Evolutionary conservation across 1,284 basidiomycete genomes (phyloP).

Genomic region (Exobasidium rhododendri): DNA sequence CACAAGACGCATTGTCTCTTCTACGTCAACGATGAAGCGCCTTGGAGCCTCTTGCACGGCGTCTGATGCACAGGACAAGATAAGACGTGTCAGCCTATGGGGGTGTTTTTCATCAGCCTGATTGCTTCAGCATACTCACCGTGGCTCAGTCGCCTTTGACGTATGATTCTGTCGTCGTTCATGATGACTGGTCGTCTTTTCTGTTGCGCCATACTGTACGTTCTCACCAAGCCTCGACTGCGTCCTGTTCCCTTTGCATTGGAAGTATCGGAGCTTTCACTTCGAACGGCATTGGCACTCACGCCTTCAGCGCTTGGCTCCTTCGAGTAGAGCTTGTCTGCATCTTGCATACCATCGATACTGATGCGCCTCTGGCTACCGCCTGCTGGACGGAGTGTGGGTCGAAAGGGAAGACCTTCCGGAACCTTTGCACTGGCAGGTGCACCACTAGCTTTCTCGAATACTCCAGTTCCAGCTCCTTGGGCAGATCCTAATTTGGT

Average conservation of each 20-base stretch:
- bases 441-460: slow-evolving; percentile 2
- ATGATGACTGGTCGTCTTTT: slow-evolving; percentile 42
- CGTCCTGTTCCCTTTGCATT: not conserved
- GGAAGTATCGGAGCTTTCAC: not conserved
- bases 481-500: not conserved
- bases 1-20: slow-evolving; percentile 92
- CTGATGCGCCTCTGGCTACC: slow-evolving; percentile 14
- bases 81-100: too few relatives aligned
- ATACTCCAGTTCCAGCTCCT: slow-evolving; percentile 16
- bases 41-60: slow-evolving; percentile 57
- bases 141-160: slow-evolving; percentile 49
- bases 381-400: slow-evolving; percentile 20
- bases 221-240: slow-evolving; percentile 36
- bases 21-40: slow-evolving; percentile 90
- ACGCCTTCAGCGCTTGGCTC: not conserved
- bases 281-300: not conserved
- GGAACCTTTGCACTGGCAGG: slow-evolving; percentile 5
- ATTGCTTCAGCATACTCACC: slow-evolving; percentile 26
- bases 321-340: slow-evolving; percentile 12
- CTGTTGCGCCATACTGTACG: slow-evolving; percentile 51
- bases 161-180: slow-evolving; percentile 50
- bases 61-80: too few relatives aligned
- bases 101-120: not conserved
- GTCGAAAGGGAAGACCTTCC: slow-evolving; percentile 19
- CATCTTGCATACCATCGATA: slow-evolving; percentile 6